Base-by-base conservation (phyloP, 805 yeast species). In the Kuraishia floccosa region DNA sequence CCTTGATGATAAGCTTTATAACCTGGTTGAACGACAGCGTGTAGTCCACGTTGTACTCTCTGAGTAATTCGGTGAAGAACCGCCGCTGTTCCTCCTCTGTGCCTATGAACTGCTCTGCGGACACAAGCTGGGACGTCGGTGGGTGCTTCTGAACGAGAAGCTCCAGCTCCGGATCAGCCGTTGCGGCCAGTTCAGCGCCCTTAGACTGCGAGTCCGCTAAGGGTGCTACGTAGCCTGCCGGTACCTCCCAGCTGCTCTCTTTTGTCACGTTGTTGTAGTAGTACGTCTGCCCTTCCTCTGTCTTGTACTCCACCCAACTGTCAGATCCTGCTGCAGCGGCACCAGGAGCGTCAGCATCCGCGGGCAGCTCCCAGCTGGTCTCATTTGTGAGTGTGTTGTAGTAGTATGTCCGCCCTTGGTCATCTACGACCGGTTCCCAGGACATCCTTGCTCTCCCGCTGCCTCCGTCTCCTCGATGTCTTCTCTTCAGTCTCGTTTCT, bases 341-440 rank as follows among this genome's bases (percentile, higher is more conserved):
- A 27, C 37, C 28, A 28, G 30, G 28, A 30, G 24, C 33, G 22
- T 8, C 30, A 23, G 70, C 59, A 20, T 64, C 76, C 1, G 48
- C 59, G 0, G 95, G 95, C n/a, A 71, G 52, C 13, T 76, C 81
- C 96, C 96, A 87, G 0, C 77, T 74, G 13, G 91, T 76, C 43
- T 75, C 74, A 5, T 72, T 66, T 0, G 89, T 70, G 17, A 52
- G 52, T 10, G 63, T 57, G 45, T 81, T 80, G 52, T 76, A 77
- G 58, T 81, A 86, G 50, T 85, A 85, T 13, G 61, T 58, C 31
- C 56, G 57, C 0, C 93, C 91, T 31, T 72, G 72, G 9, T 68
- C 71, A 41, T 79, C 83, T 24, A 58, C 58, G 9, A 71, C 65
- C 36, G 72, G 71, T 44, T 68, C 72, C 95, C 96, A 86, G 15